Evolutionary conservation across 2,329 filamentous ascomycete species (phyloP).

Genomic region (Trichophyton benhamiae): DNA sequence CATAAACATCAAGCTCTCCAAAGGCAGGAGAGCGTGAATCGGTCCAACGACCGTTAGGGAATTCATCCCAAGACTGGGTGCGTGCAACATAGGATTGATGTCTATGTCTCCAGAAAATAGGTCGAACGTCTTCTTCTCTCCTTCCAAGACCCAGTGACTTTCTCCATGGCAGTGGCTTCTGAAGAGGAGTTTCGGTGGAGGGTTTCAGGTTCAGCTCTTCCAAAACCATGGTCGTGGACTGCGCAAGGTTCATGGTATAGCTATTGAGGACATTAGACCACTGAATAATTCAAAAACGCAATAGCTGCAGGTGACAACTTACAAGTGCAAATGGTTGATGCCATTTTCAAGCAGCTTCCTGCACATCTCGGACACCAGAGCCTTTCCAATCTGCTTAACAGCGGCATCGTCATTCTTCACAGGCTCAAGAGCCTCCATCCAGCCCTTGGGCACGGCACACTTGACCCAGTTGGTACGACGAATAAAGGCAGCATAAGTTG

Average conservation of each 20-base stretch:
- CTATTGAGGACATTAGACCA: constrained; percentile 19
- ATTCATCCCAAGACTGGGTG: constrained; percentile 98
- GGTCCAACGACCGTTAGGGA: constrained; percentile 96
- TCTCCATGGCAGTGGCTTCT: constrained; percentile 90
- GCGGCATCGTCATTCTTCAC: constrained; percentile 94
- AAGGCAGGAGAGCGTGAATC: constrained; percentile 93
- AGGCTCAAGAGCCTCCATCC: constrained; percentile 72
- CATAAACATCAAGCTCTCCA: constrained; percentile 87
- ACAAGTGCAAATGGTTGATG: constrained; percentile 82
- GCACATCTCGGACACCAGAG: constrained; percentile 79
- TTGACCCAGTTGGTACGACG: constrained; percentile 85
- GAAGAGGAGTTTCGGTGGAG: constrained; percentile 61
- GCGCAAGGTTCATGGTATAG: constrained; percentile 98
- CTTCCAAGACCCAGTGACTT: constrained; percentile 82
- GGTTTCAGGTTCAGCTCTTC: constrained; percentile 79
- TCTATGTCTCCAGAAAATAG: constrained; percentile 97
- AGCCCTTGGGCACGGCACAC: constrained; percentile 66
- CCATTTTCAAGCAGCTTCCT: constrained; percentile 70
- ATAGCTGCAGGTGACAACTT: constrained; percentile 20
- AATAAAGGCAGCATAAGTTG: constrained; percentile 86
- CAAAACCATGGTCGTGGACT: constrained; percentile 84
- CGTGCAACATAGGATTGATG: constrained; percentile 91
- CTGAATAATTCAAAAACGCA: not conserved
- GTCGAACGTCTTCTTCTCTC: constrained; percentile 86
- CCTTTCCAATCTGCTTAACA: constrained; percentile 79